Conservation (phyloP, 2,329 filamentous ascomycete genomes). For the Conoideocrella luteorostrata region DNA sequence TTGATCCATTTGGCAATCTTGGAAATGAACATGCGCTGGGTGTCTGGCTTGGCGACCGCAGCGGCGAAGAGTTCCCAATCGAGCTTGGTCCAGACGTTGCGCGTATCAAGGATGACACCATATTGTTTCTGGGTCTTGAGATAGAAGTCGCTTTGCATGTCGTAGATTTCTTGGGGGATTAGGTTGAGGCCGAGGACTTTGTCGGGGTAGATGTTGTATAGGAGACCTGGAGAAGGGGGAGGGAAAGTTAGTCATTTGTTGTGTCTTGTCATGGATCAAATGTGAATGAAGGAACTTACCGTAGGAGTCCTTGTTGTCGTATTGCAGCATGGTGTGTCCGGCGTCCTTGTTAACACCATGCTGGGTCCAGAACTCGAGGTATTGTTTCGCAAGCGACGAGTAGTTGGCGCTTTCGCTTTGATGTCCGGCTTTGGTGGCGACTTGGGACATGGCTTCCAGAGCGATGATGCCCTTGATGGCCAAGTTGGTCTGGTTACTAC, state of each 20-base stretch:
- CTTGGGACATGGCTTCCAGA: conserved; percentile 71
- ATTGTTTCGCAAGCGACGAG: conserved; percentile 55
- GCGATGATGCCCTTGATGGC: conserved; percentile 80
- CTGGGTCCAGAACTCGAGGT: conserved; percentile 66
- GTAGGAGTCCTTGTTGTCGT: conserved; percentile 55
- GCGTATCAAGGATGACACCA: conserved; percentile 75
- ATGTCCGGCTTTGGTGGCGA: conserved; percentile 57
- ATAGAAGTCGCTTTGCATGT: conserved; percentile 74
- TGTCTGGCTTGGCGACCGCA: conserved; percentile 58
- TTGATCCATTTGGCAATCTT: conserved; percentile 69
- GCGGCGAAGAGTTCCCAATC: conserved; percentile 86
- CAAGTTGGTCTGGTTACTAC: conserved; percentile 67
- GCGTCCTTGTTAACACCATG: conserved; percentile 63
- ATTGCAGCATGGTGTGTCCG: conserved; percentile 70
- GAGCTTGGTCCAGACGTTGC: conserved; percentile 76
- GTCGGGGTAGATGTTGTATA: conserved; percentile 83
- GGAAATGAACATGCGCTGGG: conserved; percentile 59
- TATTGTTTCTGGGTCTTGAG: conserved; percentile 63
- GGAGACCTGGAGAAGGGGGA: conserved; percentile 18
- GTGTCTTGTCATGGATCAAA: no score
- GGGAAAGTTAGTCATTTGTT: not conserved
- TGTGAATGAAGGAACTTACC: conserved; percentile 28
- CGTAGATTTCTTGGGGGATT: conserved; percentile 69
- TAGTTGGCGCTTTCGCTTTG: conserved; percentile 52
- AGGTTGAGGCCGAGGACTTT: conserved; percentile 69